phyloP scores from a whole-genome alignment of 352 stramenopile genomes.

The Phytophthora multivora region DNA sequence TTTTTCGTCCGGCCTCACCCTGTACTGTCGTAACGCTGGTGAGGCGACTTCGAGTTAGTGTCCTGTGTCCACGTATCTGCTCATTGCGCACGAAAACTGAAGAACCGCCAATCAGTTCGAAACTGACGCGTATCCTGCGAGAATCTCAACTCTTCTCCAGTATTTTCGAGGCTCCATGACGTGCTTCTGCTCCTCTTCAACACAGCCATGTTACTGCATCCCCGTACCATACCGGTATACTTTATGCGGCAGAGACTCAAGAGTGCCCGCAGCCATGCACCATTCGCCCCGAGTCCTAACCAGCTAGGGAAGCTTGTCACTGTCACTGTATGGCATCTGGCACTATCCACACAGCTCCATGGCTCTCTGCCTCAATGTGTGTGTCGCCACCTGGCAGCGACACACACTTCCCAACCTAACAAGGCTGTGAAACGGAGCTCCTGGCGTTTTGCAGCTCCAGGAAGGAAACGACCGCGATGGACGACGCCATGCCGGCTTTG shows the following conservation, averaged over 20 bases:
- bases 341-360: not conserved
- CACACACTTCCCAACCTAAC: conserved; percentile 22
- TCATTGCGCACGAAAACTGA: conserved; percentile 3
- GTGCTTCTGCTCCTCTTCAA: not conserved
- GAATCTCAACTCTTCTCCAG: not conserved
- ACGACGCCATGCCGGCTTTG: conserved; percentile 8
- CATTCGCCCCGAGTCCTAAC: conserved; percentile 7
- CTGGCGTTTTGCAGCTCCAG: conserved; percentile 4
- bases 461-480: conserved; percentile 28
- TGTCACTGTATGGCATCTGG: conserved; percentile 1
- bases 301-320: not conserved
- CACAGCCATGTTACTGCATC: conserved; percentile 4
- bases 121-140: not conserved
- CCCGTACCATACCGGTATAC: not conserved
- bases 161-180: not conserved
- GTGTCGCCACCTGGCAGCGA: conserved; percentile 2
- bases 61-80: too few species aligned
- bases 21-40: not conserved
- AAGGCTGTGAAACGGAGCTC: conserved; percentile 8
- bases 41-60: not conserved
- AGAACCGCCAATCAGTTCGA: not conserved
- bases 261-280: not conserved
- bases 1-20: not conserved
- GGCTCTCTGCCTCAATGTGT: conserved; percentile 12
- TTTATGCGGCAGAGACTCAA: conserved; percentile 10